These are phyloP conservation scores for Haplographium delicatum DNA, from an alignment of 495 filamentous ascomycete species.

Conservation along the genomic window DNA sequence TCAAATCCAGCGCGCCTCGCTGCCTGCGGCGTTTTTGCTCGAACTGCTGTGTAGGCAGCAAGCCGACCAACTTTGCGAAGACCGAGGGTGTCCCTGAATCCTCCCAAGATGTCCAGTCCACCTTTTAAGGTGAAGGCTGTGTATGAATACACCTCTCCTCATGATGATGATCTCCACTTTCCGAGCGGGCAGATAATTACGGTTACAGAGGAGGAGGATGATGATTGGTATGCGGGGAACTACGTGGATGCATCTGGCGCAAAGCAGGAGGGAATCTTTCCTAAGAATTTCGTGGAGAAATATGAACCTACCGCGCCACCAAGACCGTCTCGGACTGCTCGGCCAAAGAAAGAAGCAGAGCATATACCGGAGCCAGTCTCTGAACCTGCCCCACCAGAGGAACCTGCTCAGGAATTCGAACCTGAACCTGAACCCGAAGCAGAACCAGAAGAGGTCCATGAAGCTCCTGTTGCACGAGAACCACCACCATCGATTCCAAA, in stretches of 20 bases:
- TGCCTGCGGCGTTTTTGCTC: constrained; percentile 1
- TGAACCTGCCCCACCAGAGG: constrained; percentile 3
- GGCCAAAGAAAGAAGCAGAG: constrained; percentile 67
- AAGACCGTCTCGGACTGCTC: constrained; percentile 64
- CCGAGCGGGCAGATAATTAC: constrained; percentile 81
- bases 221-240: constrained; percentile 91
- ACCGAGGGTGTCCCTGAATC: constrained; percentile 1
- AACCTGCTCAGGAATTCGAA: constrained; percentile 26
- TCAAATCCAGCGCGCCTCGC: neutral
- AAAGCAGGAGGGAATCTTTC: constrained; percentile 87
- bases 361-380: constrained; percentile 25
- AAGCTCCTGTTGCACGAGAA: constrained; percentile 38
- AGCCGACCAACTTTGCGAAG: constrained; percentile 5
- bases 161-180: constrained; percentile 94
- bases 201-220: constrained; percentile 86
- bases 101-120: constrained; percentile 60
- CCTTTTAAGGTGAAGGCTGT: constrained; percentile 93
- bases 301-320: constrained; percentile 89
- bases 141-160: constrained; percentile 84
- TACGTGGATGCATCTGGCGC: constrained; percentile 69
- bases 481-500: constrained; percentile 30
- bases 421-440: constrained; percentile 35
- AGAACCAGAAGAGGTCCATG: constrained; percentile 29
- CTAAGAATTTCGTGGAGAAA: constrained; percentile 93
- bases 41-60: constrained; percentile 19